Conservation (phyloP, 2,329 filamentous ascomycete genomes). For the Colletotrichum higginsianum region DNA sequence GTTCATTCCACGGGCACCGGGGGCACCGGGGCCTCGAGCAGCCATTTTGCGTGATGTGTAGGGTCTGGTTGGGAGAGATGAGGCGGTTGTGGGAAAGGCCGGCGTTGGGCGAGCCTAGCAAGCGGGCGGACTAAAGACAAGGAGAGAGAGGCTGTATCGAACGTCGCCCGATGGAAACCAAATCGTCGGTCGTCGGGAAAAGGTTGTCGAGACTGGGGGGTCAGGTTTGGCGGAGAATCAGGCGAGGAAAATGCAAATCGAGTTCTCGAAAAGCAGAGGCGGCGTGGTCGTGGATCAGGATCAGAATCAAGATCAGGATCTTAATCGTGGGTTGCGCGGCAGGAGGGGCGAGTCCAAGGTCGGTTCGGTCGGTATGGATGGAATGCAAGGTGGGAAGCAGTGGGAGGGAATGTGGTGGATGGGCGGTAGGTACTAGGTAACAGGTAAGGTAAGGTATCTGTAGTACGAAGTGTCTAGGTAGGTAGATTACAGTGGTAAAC, state of each 20-base stretch:
- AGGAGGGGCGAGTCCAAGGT: conserved; percentile 24
- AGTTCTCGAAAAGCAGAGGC: background rate
- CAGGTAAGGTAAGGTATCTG: background rate
- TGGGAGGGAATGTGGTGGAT: conserved; percentile 19
- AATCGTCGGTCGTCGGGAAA: conserved; percentile 9
- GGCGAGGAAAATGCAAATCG: conserved; percentile 5
- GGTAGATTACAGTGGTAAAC: conserved; percentile 4
- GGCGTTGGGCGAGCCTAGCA: conserved; percentile 16
- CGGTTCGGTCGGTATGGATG: conserved; percentile 6
- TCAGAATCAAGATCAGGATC: background rate
- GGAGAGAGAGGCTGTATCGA: conserved; percentile 11
- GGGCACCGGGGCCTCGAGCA: conserved; percentile 73
- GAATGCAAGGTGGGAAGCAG: conserved; percentile 27
- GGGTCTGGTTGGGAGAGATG: conserved; percentile 45
- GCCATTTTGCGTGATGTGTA: conserved; percentile 75
- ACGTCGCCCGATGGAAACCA: conserved; percentile 21
- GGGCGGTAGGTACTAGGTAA: conserved; percentile 15
- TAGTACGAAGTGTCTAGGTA: too few species aligned
- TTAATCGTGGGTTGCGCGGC: conserved; percentile 32
- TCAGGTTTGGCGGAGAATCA: background rate
- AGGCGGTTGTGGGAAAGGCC: conserved; percentile 24
- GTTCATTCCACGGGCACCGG: conserved; percentile 75
- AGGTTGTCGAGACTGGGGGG: conserved; percentile 8
- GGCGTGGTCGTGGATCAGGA: conserved; percentile 23
- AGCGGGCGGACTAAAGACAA: background rate